phyloP scores from a whole-genome alignment of 2,329 filamentous ascomycete species.

The Thielaviopsis euricoi region DNA sequence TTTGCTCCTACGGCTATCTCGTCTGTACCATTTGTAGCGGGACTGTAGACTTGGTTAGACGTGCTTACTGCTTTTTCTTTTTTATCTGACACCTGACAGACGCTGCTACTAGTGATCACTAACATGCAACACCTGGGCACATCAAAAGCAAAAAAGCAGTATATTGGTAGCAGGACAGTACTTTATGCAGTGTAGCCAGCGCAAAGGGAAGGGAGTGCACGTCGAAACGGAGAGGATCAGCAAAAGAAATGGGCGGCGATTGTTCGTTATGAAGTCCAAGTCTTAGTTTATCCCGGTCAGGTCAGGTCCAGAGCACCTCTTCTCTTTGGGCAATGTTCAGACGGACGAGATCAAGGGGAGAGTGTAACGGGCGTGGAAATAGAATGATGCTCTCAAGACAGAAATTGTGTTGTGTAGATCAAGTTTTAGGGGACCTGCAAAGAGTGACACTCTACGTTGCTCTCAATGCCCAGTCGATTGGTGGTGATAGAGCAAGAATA shows the following conservation, averaged over 20 bases:
- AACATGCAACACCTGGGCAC: neutral
- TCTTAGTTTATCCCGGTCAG: neutral
- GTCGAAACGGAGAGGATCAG: neutral
- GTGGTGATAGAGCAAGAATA: neutral
- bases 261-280: neutral
- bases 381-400: neutral
- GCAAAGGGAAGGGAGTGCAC: neutral
- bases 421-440: neutral
- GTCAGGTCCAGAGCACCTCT: neutral
- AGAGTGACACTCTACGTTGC: neutral
- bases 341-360: no score
- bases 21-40: neutral
- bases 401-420: neutral
- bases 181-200: neutral
- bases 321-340: neutral
- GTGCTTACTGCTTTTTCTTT: neutral
- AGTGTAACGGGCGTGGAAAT: neutral
- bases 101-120: neutral
- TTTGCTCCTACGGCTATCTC: neutral
- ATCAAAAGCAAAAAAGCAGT: neutral
- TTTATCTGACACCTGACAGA: neutral
- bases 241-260: neutral
- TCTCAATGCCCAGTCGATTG: neutral
- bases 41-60: neutral
- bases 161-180: neutral